Conservation (phyloP, 371 early-diverging fungal genomes). For the Coemansia sp. region DNA sequence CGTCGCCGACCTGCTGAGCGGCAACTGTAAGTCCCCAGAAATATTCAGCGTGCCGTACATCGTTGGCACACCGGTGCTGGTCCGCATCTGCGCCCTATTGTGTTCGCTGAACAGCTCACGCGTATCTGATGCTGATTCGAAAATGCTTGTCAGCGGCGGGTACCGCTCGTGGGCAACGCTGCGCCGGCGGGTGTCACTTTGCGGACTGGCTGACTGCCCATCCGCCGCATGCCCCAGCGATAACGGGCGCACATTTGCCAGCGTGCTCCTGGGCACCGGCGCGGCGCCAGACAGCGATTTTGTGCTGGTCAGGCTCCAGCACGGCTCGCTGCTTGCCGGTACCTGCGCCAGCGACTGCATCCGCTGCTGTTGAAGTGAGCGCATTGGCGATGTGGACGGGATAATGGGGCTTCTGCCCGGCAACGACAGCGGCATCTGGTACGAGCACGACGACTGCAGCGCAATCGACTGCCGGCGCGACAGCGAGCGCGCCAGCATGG, state of each 20-base stretch:
- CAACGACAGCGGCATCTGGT: slow-evolving; percentile 24
- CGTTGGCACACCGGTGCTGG: not conserved
- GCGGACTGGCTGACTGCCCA: not conserved
- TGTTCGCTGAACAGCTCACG: slow-evolving; percentile 4
- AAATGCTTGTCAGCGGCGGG: slow-evolving; percentile 47
- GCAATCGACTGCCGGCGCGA: slow-evolving; percentile 39
- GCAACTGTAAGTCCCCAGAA: not conserved
- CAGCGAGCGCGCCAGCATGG: slow-evolving; percentile 12
- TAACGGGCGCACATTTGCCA: slow-evolving; percentile 2
- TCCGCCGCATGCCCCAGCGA: slow-evolving; percentile 4
- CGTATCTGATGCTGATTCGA: slow-evolving; percentile 14
- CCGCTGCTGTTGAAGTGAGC: slow-evolving; percentile 1
- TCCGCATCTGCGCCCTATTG: slow-evolving; percentile 2
- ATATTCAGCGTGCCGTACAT: slow-evolving; percentile 1
- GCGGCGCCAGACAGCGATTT: slow-evolving; percentile 27
- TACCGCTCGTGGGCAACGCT: slow-evolving; percentile 46
- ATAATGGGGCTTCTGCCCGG: not conserved
- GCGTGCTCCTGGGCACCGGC: not conserved
- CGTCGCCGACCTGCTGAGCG: not conserved
- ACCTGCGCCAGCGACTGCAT: not conserved
- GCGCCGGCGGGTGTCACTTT: slow-evolving; percentile 22
- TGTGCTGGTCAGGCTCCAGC: slow-evolving; percentile 34
- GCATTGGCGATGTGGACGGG: slow-evolving; percentile 9
- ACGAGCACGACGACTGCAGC: slow-evolving; percentile 38
- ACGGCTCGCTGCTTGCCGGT: not conserved